Evolutionary conservation across 2,329 filamentous ascomycete species (phyloP).

Genomic region (Capronia americana): DNA sequence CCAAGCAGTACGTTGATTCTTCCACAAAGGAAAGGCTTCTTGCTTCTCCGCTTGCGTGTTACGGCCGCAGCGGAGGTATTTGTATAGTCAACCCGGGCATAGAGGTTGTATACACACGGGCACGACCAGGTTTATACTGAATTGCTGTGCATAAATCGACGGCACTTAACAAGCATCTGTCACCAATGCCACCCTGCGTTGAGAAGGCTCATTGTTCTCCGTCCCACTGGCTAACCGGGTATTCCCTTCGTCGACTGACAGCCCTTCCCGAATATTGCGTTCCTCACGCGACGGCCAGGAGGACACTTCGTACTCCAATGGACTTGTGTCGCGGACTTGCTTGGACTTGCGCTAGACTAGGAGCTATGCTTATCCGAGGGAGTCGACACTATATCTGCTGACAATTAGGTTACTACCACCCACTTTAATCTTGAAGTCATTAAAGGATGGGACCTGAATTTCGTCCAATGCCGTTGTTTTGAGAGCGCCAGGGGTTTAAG

Average conservation of each 20-base stretch:
- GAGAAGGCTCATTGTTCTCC: neutral
- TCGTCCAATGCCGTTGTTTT: neutral
- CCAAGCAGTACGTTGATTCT: neutral
- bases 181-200: neutral
- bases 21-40: neutral
- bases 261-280: neutral
- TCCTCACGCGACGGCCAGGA: no score
- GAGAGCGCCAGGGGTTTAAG: neutral
- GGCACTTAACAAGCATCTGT: neutral
- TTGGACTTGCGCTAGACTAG: neutral
- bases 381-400: neutral
- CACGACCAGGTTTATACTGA: neutral
- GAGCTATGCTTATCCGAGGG: neutral
- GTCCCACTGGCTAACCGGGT: neutral
- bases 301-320: neutral
- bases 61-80: neutral
- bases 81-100: neutral
- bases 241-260: neutral
- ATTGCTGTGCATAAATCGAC: neutral
- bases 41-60: neutral
- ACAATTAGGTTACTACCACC: neutral
- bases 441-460: neutral
- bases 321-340: neutral
- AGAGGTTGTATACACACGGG: neutral
- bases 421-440: neutral